Conservation (phyloP, 805 yeast species). For the Hanseniaspora clermontiae region DNA sequence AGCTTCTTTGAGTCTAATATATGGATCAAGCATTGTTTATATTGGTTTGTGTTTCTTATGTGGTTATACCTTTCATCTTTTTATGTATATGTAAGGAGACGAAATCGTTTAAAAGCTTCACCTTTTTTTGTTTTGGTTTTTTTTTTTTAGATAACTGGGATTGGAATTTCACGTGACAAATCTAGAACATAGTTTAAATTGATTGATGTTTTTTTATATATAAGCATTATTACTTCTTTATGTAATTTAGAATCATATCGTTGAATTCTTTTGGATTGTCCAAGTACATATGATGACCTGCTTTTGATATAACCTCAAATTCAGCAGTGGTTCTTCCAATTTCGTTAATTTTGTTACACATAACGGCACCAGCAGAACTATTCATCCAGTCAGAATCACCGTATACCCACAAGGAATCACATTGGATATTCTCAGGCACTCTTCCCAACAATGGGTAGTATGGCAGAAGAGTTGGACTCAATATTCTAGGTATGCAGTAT, state of each 20-base stretch:
- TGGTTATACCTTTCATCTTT: too few species aligned
- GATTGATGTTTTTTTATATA: neutral
- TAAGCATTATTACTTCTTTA: conserved; percentile 7
- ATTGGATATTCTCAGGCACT: conserved; percentile 29
- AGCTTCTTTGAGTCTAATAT: conserved; percentile 54
- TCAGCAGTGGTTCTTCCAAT: conserved; percentile 14
- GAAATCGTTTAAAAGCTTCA: too few species aligned
- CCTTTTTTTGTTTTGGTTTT: too few species aligned
- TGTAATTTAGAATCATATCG: conserved; percentile 27
- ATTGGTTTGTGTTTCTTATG: neutral
- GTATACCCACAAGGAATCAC: conserved; percentile 39
- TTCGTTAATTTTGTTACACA: conserved; percentile 27
- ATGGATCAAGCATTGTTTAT: conserved; percentile 43
- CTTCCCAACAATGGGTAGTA: conserved; percentile 46
- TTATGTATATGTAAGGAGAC: too few species aligned
- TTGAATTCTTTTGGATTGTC: conserved; percentile 47
- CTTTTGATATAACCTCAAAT: conserved; percentile 32
- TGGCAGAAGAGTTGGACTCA: conserved; percentile 48
- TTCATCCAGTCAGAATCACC: conserved; percentile 69
- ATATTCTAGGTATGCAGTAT: conserved; percentile 45
- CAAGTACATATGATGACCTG: conserved; percentile 59
- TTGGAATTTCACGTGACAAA: too few species aligned
- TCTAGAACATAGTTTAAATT: too few species aligned
- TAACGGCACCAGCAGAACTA: conserved; percentile 42
- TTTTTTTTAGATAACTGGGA: too few species aligned